Evolutionary conservation across 148 eudicot genomes (phyloP).

Genomic region (Heliamphora exappendiculata): DNA sequence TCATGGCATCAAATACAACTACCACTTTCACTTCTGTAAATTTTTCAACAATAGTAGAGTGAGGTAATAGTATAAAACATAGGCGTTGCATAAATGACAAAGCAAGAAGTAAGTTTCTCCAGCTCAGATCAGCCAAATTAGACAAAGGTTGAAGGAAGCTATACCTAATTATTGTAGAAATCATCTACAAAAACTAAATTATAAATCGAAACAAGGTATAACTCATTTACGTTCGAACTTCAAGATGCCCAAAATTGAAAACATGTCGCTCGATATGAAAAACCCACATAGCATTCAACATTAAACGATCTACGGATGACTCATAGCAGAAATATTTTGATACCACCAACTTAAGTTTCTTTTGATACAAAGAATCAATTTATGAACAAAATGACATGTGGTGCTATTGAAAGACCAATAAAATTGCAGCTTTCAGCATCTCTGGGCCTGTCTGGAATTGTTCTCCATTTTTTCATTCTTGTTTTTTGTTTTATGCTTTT

Average conservation of each 20-base stretch:
- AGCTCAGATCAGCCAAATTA: not conserved
- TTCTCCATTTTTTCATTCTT: too few species aligned
- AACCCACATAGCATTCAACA: not conserved
- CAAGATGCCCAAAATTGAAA: not conserved
- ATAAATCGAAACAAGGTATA: not conserved
- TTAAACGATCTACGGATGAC: not conserved
- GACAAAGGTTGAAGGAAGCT: slow-evolving; percentile 7
- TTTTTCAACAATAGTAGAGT: slow-evolving; percentile 19
- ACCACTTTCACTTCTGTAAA: slow-evolving; percentile 92
- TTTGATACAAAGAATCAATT: not conserved
- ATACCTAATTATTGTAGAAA: not conserved
- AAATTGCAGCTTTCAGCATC: not conserved
- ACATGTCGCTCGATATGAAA: not conserved
- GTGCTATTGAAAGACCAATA: not conserved
- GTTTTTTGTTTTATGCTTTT: too few species aligned
- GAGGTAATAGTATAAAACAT: slow-evolving; percentile 8
- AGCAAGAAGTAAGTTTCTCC: not conserved
- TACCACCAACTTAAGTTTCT: not conserved
- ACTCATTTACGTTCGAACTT: not conserved
- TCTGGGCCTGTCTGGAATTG: too few species aligned
- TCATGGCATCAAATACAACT: slow-evolving; percentile 91
- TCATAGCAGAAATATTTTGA: not conserved
- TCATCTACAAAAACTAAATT: not conserved
- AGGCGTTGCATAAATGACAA: not conserved
- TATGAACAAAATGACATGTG: not conserved